Conservation (phyloP, 2,329 filamentous ascomycete species). For the Pseudopithomyces chartarum region DNA sequence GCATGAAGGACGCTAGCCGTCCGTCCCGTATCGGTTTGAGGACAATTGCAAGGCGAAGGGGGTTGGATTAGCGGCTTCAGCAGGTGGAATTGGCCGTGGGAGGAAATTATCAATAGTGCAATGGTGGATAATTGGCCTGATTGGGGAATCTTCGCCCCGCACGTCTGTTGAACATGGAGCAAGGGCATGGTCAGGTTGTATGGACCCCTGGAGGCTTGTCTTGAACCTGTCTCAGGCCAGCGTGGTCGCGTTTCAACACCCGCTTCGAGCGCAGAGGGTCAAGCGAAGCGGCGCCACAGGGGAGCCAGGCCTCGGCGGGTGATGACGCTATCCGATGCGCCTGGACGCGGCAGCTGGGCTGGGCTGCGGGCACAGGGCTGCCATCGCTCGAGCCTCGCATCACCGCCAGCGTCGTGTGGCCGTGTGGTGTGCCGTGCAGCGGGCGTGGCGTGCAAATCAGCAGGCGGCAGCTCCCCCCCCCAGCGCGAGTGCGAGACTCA, state of each 20-base stretch:
- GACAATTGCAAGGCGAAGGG: conserved; percentile 20
- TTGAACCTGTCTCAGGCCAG: conserved; percentile 43
- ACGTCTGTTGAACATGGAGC: conserved; percentile 20
- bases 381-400: not conserved
- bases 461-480: too few species aligned
- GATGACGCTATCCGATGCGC: conserved; percentile 19
- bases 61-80: conserved; percentile 32
- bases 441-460: too few species aligned
- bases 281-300: conserved; percentile 34
- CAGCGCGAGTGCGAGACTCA: too few species aligned
- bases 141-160: conserved; percentile 17
- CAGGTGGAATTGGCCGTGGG: conserved; percentile 14
- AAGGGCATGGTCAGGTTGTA: conserved; percentile 19
- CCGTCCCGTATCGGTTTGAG: conserved; percentile 45
- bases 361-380: too few species aligned
- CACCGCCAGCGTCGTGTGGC: not conserved
- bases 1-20: conserved; percentile 45
- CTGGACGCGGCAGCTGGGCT: too few species aligned
- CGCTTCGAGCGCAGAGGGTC: conserved; percentile 29
- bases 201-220: conserved; percentile 31
- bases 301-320: conserved; percentile 23
- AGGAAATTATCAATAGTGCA: conserved; percentile 19
- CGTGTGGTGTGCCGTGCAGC: not conserved
- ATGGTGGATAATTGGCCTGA: conserved; percentile 23
- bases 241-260: conserved; percentile 40